A percentile compares a stretch with the other conserved stretches of the same genome.
phyloP scores from a whole-genome alignment of 352 stramenopile species.

The Pythium rishiriense region DNA sequence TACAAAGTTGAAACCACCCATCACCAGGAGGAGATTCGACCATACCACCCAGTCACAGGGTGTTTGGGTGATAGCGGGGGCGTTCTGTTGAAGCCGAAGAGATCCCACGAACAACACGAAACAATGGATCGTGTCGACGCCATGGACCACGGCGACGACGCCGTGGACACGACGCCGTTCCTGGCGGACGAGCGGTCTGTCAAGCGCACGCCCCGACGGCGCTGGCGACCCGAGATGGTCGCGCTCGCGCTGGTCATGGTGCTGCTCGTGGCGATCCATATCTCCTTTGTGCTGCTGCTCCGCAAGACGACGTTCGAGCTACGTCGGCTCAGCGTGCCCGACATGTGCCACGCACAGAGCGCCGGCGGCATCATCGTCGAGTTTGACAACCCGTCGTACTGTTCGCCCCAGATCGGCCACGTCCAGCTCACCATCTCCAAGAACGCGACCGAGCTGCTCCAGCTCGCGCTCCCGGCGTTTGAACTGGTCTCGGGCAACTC shows the following conservation, averaged over 20 bases:
- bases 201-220: neutral
- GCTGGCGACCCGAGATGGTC: conserved; percentile 9
- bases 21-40: no score
- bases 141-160: neutral
- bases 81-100: neutral
- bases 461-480: conserved; percentile 52
- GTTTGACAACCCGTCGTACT: conserved; percentile 81
- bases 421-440: conserved; percentile 55
- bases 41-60: neutral
- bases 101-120: conserved; percentile 3
- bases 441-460: conserved; percentile 51
- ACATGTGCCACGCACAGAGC: conserved; percentile 63
- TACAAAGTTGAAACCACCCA: neutral
- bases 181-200: neutral
- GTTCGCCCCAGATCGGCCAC: conserved; percentile 57
- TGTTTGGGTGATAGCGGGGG: neutral
- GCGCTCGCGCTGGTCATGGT: conserved; percentile 22
- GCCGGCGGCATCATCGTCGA: conserved; percentile 52
- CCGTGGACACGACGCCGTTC: conserved; percentile 8
- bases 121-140: neutral
- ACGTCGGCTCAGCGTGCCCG: conserved; percentile 59
- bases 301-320: conserved; percentile 60
- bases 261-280: conserved; percentile 50
- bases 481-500: conserved; percentile 49
- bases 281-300: conserved; percentile 65